phyloP scores from a whole-genome alignment of 495 filamentous ascomycete genomes.

The Lasiosphaeria miniovina region DNA sequence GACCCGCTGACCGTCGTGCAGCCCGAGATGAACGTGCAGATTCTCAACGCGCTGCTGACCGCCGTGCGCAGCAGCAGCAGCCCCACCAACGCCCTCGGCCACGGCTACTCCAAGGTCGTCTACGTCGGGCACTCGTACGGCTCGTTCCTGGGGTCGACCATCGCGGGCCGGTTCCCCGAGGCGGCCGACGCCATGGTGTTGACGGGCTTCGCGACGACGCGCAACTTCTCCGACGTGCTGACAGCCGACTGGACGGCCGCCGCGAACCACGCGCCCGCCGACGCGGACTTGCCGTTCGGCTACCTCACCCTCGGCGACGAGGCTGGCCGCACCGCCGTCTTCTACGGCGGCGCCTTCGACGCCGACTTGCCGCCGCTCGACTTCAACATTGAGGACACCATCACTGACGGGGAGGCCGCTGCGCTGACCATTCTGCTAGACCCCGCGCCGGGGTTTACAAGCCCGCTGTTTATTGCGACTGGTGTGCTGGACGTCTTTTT shows the following conservation, averaged over 20 bases:
- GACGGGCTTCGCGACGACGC: conserved; percentile 10
- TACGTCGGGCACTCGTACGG: conserved; percentile 26
- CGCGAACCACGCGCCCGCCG: background rate
- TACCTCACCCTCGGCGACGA: conserved; percentile 5
- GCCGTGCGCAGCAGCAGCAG: conserved; percentile 41
- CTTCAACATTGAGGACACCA: conserved; percentile 8
- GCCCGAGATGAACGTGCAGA: conserved; percentile 15
- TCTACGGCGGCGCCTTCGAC: conserved; percentile 11
- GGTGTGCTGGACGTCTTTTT: conserved; percentile 9
- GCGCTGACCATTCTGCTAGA: background rate
- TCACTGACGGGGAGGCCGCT: conserved; percentile 7
- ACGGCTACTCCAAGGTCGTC: conserved; percentile 19
- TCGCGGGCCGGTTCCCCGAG: conserved; percentile 21
- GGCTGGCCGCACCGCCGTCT: background rate
- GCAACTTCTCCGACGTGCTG: background rate
- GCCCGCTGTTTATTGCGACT: conserved; percentile 9
- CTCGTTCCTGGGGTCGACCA: conserved; percentile 19
- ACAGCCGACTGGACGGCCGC: background rate
- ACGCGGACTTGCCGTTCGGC: background rate
- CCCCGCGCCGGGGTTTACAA: conserved; percentile 3
- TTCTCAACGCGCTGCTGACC: conserved; percentile 10
- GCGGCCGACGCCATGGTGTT: conserved; percentile 23
- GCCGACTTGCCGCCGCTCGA: conserved; percentile 3
- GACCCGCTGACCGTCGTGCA: conserved; percentile 14
- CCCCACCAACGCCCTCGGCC: conserved; percentile 28